Evolutionary conservation across 1,284 basidiomycete species (phyloP), one percentile per base, ranked within the genome.

Genomic region (Irpex sp.): DNA sequence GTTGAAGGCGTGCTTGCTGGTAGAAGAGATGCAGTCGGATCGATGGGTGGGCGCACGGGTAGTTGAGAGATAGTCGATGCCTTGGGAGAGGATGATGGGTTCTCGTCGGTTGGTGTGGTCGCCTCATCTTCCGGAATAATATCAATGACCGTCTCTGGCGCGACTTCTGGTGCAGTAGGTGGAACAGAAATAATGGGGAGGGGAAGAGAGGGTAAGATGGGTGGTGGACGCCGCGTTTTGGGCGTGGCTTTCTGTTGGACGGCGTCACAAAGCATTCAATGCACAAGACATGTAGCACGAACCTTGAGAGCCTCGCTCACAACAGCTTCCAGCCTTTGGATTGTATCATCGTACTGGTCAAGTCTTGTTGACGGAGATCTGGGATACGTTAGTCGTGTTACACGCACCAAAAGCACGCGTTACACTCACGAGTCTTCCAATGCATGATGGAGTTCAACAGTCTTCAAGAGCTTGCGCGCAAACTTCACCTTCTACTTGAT

Each of bases 401-500:
- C 47, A n/a, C 36, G 48, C 5, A 19, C 9, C 34, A 56, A 58
- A 36, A 19, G 19, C 13, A 13, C 13, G 31, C 15, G 54, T 31
- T 48, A 5, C 21, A 77, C 85, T 69, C 62, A 87, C 85, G 79
- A 76, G 15, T 77, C 73, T 40, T 80, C 78, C 8, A 75, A 58
- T 44, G 71, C 73, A 49, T 80, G 80, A 63, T 83, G 77, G 19
- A 79, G 66, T 68, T 87, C 82, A 5, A 89, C 80, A 62, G 82
- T 85, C 68, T 79, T 81, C 55, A 91, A 69, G 47, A 92, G 73
- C 66, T 80, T 79, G 58, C 81, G 76, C 0, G 88, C 88, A 70
- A 84, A 82, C 67, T 84, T 85, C 7, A 91, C 76, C 77, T 83
- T 86, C 90, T 92, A 66, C n/a, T 55, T 63, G n/a, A 19, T 19